A percentile compares a stretch with the other conserved stretches of the same genome.
Conservation (phyloP, 768 basidiomycete species). For the Phylloporus rhodoxanthus region DNA sequence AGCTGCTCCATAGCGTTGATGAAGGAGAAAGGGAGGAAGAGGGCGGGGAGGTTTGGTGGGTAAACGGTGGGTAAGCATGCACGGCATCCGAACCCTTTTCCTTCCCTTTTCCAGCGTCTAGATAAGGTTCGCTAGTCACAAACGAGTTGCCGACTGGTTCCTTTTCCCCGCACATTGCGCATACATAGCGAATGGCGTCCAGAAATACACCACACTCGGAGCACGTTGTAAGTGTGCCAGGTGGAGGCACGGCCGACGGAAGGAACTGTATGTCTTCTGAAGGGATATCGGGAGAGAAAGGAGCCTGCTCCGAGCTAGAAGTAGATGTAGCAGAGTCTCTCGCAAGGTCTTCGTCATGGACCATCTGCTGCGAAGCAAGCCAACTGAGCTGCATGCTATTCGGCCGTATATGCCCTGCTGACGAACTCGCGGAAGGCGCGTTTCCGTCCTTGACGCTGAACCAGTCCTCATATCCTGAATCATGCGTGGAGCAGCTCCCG, state of each 20-base stretch:
- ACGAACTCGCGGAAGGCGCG: constrained; percentile 23
- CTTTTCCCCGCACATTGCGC: constrained; percentile 81
- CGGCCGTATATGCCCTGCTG: constrained; percentile 41
- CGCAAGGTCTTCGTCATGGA: constrained; percentile 17
- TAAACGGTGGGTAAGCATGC: constrained; percentile 33
- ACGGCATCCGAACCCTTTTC: constrained; percentile 26
- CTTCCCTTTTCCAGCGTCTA: constrained; percentile 42
- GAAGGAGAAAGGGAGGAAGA: constrained; percentile 15
- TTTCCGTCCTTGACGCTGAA: constrained; percentile 32
- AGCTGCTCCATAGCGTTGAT: constrained; percentile 9
- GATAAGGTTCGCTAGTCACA: constrained; percentile 5
- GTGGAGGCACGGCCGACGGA: constrained; percentile 44
- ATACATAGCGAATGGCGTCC: constrained; percentile 85
- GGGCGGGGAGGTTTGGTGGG: constrained; percentile 26
- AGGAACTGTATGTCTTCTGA: constrained; percentile 50
- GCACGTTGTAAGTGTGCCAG: constrained; percentile 68
- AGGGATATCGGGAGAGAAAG: constrained; percentile 34
- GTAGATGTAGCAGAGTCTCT: constrained; percentile 10
- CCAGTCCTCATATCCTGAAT: constrained; percentile 51
- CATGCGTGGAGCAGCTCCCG: constrained; percentile 45
- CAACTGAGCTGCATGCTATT: constrained; percentile 63
- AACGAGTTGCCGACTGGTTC: constrained; percentile 33
- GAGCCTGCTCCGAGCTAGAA: constrained; percentile 14
- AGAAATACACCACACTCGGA: constrained; percentile 72
- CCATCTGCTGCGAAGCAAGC: constrained; percentile 51